Base-by-base conservation (phyloP, 768 basidiomycete genomes). In the Calocera cornea region DNA sequence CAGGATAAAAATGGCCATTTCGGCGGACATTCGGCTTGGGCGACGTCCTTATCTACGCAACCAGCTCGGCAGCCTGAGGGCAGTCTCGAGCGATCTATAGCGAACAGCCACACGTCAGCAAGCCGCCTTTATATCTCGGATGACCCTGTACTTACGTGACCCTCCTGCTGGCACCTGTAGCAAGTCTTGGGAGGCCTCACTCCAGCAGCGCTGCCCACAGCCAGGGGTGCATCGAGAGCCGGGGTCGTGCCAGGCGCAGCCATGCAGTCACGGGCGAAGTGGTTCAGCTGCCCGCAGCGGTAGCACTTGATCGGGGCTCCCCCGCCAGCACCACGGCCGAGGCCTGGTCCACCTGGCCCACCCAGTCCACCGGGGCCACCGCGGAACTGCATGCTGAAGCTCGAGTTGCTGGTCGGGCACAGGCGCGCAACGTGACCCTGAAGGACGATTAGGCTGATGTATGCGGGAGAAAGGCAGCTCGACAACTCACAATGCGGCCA, bases 251-350 rank as follows among this genome's bases (percentile, higher is more conserved):
- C 86, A 54, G 86, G 83, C 36, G 88, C 76, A 67, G 91, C 91
- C 69, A 92, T 86, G 72, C 91, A 93, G 71, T 92, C 90, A 81
- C 90, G 90, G 68, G 19, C 67, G 49, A 64, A 67, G 75, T 92
- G 90, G 79, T 94, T 95, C 16, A 88, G 86, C 33, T 90, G 90
- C 54, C 91, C 90, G 74, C 93, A 95, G 64, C 89, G 86, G 76
- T 89, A 94, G 74, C 92, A 95, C 77, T 89, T 91, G 64, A 94
- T 86, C 19, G 89, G 87, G 64, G 31, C 64, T 29, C 44, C 44
- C 19, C 44, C 44, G 41, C 24, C 34, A 89, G 89, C 64, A 91
- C 78, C 63, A 88, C 84, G 24, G 89, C 86, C 68, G 36, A 31
- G 22, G 17, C 84, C 87, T 73, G 91, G 89, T 70, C 91, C 78